Conservation (phyloP, 2,329 filamentous ascomycete species). For the Metarhizium humberi region DNA sequence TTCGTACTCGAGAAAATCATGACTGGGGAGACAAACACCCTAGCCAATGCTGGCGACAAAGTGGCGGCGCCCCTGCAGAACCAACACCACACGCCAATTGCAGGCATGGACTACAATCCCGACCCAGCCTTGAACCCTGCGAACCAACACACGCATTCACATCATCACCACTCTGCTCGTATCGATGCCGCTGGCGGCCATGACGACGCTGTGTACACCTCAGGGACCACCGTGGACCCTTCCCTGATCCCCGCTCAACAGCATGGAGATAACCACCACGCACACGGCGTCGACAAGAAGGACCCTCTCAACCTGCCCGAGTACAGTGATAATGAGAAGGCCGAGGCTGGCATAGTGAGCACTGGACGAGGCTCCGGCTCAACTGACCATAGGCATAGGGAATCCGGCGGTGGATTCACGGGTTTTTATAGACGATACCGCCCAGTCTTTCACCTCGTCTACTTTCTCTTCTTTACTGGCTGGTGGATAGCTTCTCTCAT, state of each 20-base stretch:
- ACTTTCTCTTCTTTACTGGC: conserved; percentile 36
- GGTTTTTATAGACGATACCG: conserved; percentile 35
- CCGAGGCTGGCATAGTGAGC: conserved; percentile 20
- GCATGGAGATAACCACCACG: conserved; percentile 16
- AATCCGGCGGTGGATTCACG: conserved; percentile 14
- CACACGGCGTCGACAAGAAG: conserved; percentile 15
- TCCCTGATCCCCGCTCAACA: conserved; percentile 23
- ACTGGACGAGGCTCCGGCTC: conserved; percentile 17
- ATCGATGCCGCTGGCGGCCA: conserved; percentile 21
- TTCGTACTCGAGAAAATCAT: neutral
- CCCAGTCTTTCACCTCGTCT: conserved; percentile 35
- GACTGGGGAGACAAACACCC: neutral
- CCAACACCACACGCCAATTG: conserved; percentile 2
- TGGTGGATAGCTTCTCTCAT: conserved; percentile 75
- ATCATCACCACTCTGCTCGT: conserved; percentile 31
- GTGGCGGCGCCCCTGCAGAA: neutral
- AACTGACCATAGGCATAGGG: conserved; percentile 7
- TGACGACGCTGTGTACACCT: conserved; percentile 37
- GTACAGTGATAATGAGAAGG: conserved; percentile 32
- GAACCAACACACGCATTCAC: conserved; percentile 34
- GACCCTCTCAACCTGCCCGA: conserved; percentile 21
- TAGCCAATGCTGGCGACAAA: neutral
- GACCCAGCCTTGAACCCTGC: conserved; percentile 26
- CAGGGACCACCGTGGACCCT: conserved; percentile 28
- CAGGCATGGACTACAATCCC: conserved; percentile 16